Conservation (phyloP, 1,139 yeast species). For the Taphrina flavorubra region DNA sequence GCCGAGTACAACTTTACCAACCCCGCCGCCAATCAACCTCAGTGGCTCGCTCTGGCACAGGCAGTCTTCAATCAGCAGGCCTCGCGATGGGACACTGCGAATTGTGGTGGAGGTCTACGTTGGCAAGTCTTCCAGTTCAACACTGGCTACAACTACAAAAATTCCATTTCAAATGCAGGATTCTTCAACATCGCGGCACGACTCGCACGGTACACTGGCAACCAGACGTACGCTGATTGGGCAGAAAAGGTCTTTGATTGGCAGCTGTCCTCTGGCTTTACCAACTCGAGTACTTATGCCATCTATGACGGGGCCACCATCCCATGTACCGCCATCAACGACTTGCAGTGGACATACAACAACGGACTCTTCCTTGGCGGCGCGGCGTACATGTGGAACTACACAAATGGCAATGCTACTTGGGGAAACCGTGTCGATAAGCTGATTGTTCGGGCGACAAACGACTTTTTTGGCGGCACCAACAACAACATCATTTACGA, state of each 20-base stretch:
- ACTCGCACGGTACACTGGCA: constrained; percentile 71
- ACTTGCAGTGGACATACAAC: constrained; percentile 75
- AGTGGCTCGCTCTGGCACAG: constrained; percentile 74
- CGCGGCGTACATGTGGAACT: constrained; percentile 70
- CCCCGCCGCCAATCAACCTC: constrained; percentile 60
- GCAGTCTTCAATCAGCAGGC: constrained; percentile 79
- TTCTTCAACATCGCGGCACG: constrained; percentile 79
- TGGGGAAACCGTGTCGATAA: constrained; percentile 65
- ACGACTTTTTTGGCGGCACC: constrained; percentile 57
- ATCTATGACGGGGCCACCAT: constrained; percentile 78
- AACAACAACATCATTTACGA: constrained; percentile 62
- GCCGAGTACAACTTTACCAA: constrained; percentile 77
- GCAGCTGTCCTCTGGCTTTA: constrained; percentile 62
- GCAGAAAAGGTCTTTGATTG: constrained; percentile 74
- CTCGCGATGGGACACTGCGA: constrained; percentile 69
- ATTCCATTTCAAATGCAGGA: constrained; percentile 78
- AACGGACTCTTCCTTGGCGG: constrained; percentile 78
- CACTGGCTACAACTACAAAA: constrained; percentile 78
- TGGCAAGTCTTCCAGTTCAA: constrained; percentile 86
- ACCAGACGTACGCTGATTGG: constrained; percentile 66
- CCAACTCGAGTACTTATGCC: constrained; percentile 51
- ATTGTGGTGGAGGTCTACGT: constrained; percentile 78
- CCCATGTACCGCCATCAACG: constrained; percentile 61
- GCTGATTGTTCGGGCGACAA: constrained; percentile 61
- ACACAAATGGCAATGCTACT: constrained; percentile 59